A percentile compares a stretch with the other conserved stretches of the same genome.
Conservation (phyloP, 2,329 filamentous ascomycete species). For the Curvularia verruculosa region DNA sequence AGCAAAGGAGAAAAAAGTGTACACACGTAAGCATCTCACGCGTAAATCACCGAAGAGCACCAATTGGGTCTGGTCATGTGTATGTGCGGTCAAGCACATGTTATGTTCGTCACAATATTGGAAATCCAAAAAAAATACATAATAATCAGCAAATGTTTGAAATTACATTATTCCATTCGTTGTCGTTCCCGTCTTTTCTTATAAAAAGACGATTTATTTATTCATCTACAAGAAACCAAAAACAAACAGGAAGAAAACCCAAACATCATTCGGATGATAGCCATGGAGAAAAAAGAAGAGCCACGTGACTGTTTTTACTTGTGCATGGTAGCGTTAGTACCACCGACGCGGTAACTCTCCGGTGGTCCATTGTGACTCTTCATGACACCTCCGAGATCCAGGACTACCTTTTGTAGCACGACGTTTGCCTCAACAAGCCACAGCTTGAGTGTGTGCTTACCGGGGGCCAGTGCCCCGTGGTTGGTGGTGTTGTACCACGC, state of each 20-base stretch:
- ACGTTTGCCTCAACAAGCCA: conserved; percentile 56
- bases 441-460: conserved; percentile 53
- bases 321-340: conserved; percentile 19
- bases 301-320: not conserved
- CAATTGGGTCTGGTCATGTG: too few species aligned
- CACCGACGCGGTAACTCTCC: conserved; percentile 47
- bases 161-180: not conserved
- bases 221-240: not conserved
- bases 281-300: too few species aligned
- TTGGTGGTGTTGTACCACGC: conserved; percentile 58
- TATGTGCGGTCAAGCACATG: too few species aligned
- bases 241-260: too few species aligned
- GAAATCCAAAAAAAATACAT: too few species aligned
- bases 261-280: too few species aligned
- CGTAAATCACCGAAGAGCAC: too few species aligned
- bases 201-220: not conserved
- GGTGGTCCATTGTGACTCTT: conserved; percentile 46
- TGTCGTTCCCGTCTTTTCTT: not conserved
- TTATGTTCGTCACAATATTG: too few species aligned
- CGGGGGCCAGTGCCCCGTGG: conserved; percentile 38
- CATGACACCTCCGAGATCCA: conserved; percentile 44
- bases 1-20: too few species aligned
- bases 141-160: too few species aligned
- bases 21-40: too few species aligned
- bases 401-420: conserved; percentile 45